Evolutionary conservation across 495 filamentous ascomycete genomes (phyloP), one percentile per base, ranked within the genome.

Genomic region (Aspergillus sclerotioniger): DNA sequence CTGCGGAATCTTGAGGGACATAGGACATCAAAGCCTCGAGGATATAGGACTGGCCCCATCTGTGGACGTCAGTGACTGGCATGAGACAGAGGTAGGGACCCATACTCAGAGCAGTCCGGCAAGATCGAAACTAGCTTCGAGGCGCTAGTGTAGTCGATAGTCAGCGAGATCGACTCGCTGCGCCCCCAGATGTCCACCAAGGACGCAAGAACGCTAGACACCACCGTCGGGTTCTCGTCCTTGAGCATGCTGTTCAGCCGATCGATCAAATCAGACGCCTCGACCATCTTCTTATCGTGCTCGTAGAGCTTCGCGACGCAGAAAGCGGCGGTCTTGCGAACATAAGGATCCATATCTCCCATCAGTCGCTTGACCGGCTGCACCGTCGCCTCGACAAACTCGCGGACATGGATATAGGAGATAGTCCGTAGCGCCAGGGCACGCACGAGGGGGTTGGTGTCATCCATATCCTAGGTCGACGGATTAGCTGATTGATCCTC

Each of bases 31-130:
- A 82, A 8, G 94, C 91, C 74, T 99, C 94, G 9, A 99, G 83
- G 56, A 99, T 99, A 68, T 99, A 99, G 41, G 92, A 95, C 77
- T 99, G 94, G 46, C 95, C 93, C 94, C 94, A 99, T 83, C 92
- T 96, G 59, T 47, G 25, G n/a, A 17, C 15, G 60, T 81, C 65
- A 82, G 71, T 44, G 50, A 29, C 10, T 6, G 9, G 1, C 19
- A 51, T 7, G 3, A 51, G 19, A 20, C 0, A 6, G 12, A 16
- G 49, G 49, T 31, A 12, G 43, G 54, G 46, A 15, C 10, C 79
- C 88, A 53, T 82, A 96, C 90, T 99, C 94, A 16, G 95, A 98
- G 73, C 94, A 98, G 66, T 98, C 95, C 15, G 95, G 86, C 47
- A 99, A 63, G 53, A 99, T 98, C 57, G 95, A 91, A 13, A 98